Evolutionary conservation across 2,329 filamentous ascomycete species (phyloP), one percentile per base, ranked within the genome.

Genomic region (Nemania abortiva): DNA sequence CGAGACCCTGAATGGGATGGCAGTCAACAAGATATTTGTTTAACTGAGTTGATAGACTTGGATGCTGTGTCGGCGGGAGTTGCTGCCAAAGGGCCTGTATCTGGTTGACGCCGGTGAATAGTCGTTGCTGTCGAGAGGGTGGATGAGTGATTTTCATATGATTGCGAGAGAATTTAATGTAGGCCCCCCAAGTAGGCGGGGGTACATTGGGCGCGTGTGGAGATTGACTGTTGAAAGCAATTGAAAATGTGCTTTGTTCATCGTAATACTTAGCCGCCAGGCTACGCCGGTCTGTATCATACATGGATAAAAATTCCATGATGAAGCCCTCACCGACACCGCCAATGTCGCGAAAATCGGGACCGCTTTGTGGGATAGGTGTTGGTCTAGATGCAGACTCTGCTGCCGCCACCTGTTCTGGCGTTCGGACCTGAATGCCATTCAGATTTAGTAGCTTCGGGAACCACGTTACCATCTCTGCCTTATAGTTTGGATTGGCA

Each of bases 11-110:
- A 39, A 95, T 84, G 18, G 91, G 87, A 74, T 94, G 91, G 73
- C 93, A 95, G 80, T 97, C 94, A 77, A 97, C 89, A 61, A 94
- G 88, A 85, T 94, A 97, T 74, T 94, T 92, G 76, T 88, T 85
- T 13, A 90, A 81, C 55, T 93, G 88, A 0, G 86, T 82, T 57
- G 86, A 83, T 70, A 97, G 87, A 75, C 91, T 87, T 1, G 93
- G 91, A 77, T 97, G 94, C 53, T 87, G 88, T 9, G 93, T 95
- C 49, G 84, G 81, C 0, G 94, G 94, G 2, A 97, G 84, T 3
- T 83, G 82, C 63, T 87, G 86, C 91, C 94, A 97, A 20, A 90
- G 79, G 65, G 90, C 86, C 59, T 86, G 84, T 68, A 97, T 94
- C 52, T 87, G 83, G 50, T 88, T 84, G 3, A 84, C 81, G 1